Base-by-base conservation (phyloP, 2,329 filamentous ascomycete species). In the Huntiella abstrusa region DNA sequence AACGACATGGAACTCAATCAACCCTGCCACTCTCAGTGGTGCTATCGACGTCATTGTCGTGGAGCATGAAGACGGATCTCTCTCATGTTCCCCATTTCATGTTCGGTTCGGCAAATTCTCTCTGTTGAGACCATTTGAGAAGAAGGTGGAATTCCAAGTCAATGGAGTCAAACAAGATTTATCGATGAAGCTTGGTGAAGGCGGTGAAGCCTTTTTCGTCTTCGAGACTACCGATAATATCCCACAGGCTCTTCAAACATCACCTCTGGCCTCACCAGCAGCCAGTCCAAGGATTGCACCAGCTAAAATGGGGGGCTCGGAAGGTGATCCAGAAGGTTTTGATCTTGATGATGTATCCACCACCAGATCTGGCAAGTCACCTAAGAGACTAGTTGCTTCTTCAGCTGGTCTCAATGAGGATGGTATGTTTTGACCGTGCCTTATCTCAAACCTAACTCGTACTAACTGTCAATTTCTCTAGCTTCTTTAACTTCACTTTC, bases 101-200 rank as follows among this genome's bases (percentile, higher is more conserved):
- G 91, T 98, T 53, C 86, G 91, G 56, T 98, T 98, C 62, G 91
- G 91, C 62, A 98, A 98, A 66, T 96, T 96, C 67, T 94, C 88
- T 50, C 71, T 98, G 35, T 67, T 98, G 57, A 82, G 91, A 16
- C 91, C 91, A 0, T 95, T 80, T 50, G 91, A 98, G 64, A 98
- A 98, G 66, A 98, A 96, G 73, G 91, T 98, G 57, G 87, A 96
- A 64, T 98, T 98, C 65, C 75, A 74, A 55, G 87, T 98, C 70
- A 98, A 98, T 69, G 82, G 83, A 57, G 66, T 73, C 51, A 92
- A 91, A 63, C 86, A 94, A 60, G 72, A 91, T 54, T 95, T 93
- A 67, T 78, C 91, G 41, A 98, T 98, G 91, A 98, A 98, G 65
- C 72, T 98, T 15, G 91, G 91, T 39, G 91, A 98, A 60, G 91